phyloP scores from a whole-genome alignment of 441 rosid species.

The Mallotus japonicus region DNA sequence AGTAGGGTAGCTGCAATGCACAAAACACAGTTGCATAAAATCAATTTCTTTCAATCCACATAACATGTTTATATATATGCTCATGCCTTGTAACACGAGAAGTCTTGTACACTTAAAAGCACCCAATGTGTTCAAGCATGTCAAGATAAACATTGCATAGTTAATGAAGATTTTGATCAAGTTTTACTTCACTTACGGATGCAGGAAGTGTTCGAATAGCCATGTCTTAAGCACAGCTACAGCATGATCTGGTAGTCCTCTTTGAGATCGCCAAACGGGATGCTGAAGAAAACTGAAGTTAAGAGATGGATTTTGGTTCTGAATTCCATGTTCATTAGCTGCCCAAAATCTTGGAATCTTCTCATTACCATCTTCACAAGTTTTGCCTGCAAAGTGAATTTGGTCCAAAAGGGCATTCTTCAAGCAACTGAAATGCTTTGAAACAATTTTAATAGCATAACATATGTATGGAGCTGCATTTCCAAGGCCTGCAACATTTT shows the following conservation, averaged over 20 bases:
- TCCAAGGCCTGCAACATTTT: constrained; percentile 48
- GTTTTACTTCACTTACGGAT: constrained; percentile 47
- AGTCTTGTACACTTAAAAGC: not conserved
- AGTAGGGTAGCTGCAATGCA: constrained; percentile 48
- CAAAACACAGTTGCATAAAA: constrained; percentile 2
- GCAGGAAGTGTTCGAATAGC: constrained; percentile 64
- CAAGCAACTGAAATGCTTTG: constrained; percentile 44
- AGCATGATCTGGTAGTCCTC: constrained; percentile 63
- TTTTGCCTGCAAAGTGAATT: constrained; percentile 29
- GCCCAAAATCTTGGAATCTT: constrained; percentile 16
- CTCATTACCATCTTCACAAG: not conserved
- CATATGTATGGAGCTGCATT: constrained; percentile 46
- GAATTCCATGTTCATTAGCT: constrained; percentile 15
- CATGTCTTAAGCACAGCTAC: constrained; percentile 55
- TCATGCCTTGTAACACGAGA: no score
- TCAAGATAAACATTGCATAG: not conserved
- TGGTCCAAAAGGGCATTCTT: constrained; percentile 47
- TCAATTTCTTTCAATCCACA: not conserved
- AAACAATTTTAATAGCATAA: constrained; percentile 36
- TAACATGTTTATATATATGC: no score
- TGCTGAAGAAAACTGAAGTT: constrained; percentile 31
- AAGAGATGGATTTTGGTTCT: constrained; percentile 23
- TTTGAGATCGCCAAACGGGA: constrained; percentile 61
- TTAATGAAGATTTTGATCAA: not conserved
- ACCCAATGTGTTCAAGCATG: not conserved